phyloP scores from a whole-genome alignment of 352 stramenopile species.

The Globisporangium viniferum region DNA sequence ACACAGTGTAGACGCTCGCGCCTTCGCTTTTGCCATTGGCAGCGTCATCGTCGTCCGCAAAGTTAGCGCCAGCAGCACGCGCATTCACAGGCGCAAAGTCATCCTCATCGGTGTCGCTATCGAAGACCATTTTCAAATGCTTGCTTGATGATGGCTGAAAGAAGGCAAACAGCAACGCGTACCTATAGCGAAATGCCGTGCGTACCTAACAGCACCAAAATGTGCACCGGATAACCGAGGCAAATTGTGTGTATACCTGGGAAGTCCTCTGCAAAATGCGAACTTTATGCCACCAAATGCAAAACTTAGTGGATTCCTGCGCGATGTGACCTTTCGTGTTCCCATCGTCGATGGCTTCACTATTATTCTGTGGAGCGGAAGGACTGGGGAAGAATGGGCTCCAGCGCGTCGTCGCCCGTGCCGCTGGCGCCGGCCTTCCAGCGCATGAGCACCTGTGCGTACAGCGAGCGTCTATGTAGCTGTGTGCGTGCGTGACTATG shows the following conservation, averaged over 20 bases:
- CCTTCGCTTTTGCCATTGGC: not conserved
- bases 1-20: conserved; percentile 12
- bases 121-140: not conserved
- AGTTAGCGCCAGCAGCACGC: no score
- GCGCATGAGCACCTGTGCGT: conserved; percentile 51
- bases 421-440: conserved; percentile 44
- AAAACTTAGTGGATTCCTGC: not conserved
- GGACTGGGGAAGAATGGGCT: conserved; percentile 33
- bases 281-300: not conserved
- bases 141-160: not conserved
- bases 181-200: not conserved
- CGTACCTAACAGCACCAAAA: not conserved
- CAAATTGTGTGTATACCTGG: not conserved
- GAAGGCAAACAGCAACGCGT: not conserved
- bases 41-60: not conserved
- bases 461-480: not conserved
- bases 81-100: not conserved
- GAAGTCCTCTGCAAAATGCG: not conserved
- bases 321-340: conserved; percentile 4
- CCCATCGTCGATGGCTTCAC: not conserved
- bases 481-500: no score
- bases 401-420: conserved; percentile 35
- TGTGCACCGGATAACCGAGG: not conserved
- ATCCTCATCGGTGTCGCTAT: conserved; percentile 9
- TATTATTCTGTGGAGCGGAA: not conserved